Percentiles rank a stretch among this genome's conserved stretches.
These are phyloP conservation scores for Tuber melanosporum DNA, from an alignment of 495 filamentous ascomycete genomes.

Conservation along the genomic window DNA sequence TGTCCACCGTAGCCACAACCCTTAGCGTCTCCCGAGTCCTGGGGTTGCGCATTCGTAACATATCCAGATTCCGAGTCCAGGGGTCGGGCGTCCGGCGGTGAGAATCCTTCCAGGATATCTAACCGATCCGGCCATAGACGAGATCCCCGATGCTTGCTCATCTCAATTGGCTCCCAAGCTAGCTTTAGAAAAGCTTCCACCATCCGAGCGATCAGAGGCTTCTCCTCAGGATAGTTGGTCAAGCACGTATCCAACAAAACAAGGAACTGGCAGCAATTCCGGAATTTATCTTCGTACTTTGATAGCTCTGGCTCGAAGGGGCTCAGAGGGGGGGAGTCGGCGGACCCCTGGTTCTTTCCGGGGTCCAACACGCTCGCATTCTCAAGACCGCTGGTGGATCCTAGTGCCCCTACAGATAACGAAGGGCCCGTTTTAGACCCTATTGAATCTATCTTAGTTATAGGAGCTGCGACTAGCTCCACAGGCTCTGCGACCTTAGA, in stretches of 20 bases:
- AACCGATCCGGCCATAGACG: neutral
- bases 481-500: too few relatives aligned
- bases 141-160: neutral
- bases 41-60: too few relatives aligned
- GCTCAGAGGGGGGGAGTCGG: neutral
- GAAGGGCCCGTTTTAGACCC: too few relatives aligned
- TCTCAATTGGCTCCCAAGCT: conserved; percentile 1
- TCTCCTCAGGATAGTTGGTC: neutral
- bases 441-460: too few relatives aligned
- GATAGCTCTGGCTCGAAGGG: neutral
- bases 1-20: neutral
- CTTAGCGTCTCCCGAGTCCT: neutral
- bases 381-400: too few relatives aligned
- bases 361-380: too few relatives aligned
- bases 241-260: neutral
- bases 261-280: conserved; percentile 3
- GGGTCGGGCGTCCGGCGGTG: neutral
- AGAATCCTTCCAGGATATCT: neutral
- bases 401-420: too few relatives aligned
- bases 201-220: neutral
- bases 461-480: too few relatives aligned
- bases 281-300: neutral
- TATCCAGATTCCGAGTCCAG: neutral
- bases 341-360: neutral
- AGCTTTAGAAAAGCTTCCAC: neutral